Evolutionary conservation across 176 grass and related monocot species (phyloP).

Genomic region (Lolium multiflorum): DNA sequence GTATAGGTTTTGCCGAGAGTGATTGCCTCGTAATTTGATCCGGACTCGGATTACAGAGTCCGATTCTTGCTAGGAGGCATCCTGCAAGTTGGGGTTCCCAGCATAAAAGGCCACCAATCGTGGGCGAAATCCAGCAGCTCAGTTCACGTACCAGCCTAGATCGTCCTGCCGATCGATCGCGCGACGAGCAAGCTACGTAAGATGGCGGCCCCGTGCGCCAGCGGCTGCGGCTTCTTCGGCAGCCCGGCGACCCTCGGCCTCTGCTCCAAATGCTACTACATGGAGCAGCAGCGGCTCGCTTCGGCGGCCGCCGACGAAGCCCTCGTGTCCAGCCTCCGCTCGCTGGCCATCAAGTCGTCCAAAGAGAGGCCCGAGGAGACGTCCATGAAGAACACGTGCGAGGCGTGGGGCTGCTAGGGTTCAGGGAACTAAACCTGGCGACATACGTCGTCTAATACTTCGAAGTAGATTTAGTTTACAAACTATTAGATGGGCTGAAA

Average conservation of each 20-base stretch:
- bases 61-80: background rate
- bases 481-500: too few species aligned
- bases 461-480: too few species aligned
- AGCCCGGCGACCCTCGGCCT: background rate
- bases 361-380: too few species aligned
- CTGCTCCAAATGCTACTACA: conserved; percentile 33
- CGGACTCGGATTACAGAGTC: background rate
- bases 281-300: conserved; percentile 2
- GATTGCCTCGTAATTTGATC: too few species aligned
- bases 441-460: too few species aligned
- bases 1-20: too few species aligned
- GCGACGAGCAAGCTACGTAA: background rate
- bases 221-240: conserved; percentile 29
- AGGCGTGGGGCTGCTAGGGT: too few species aligned
- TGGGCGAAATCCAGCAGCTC: background rate
- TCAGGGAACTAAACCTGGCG: too few species aligned
- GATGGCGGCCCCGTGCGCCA: background rate
- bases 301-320: background rate
- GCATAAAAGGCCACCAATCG: background rate
- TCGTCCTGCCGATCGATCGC: background rate
- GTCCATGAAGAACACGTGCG: too few species aligned
- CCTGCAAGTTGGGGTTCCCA: background rate
- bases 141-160: background rate
- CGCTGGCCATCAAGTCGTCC: background rate
- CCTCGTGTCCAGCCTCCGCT: background rate